These are phyloP conservation scores for Pulveroboletus sp. DNA, from an alignment of 768 basidiomycete genomes.

Conservation along the genomic window DNA sequence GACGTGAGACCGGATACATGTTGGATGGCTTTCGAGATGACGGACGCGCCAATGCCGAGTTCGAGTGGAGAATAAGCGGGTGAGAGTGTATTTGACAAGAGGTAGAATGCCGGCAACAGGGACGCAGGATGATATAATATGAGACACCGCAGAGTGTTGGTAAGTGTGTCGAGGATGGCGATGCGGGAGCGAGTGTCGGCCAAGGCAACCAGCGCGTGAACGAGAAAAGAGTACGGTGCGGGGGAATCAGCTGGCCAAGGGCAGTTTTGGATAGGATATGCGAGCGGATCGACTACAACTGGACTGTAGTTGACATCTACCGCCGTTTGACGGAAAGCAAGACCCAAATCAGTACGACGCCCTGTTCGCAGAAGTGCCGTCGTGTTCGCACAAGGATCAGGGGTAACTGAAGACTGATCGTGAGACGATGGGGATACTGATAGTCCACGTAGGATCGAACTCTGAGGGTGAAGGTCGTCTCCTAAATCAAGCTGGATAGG, in stretches of 20 bases:
- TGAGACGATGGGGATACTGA: constrained; percentile 11
- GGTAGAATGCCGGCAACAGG: constrained; percentile 73
- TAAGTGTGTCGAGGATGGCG: constrained; percentile 61
- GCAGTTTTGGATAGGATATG: constrained; percentile 41
- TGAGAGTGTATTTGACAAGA: constrained; percentile 76
- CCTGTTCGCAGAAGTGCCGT: constrained; percentile 9
- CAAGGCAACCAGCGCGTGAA: constrained; percentile 57
- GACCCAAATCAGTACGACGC: constrained; percentile 6
- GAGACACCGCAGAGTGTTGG: constrained; percentile 73
- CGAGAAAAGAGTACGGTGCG: constrained; percentile 72
- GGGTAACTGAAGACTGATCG: constrained; percentile 11
- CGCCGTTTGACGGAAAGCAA: constrained; percentile 24
- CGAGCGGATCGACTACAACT: constrained; percentile 44
- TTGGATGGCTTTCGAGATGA: constrained; percentile 69
- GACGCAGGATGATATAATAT: constrained; percentile 63
- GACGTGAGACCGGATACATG: constrained; percentile 65
- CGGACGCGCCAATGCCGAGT: constrained; percentile 65
- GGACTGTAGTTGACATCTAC: constrained; percentile 27
- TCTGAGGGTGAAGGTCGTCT: constrained; percentile 8
- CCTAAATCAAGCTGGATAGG: constrained; percentile 25
- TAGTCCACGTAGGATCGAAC: constrained; percentile 4
- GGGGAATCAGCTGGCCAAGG: constrained; percentile 39
- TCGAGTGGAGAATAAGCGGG: constrained; percentile 74
- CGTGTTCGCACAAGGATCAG: constrained; percentile 3
- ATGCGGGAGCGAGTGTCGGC: constrained; percentile 72